phyloP scores from a whole-genome alignment of 495 filamentous ascomycete genomes.

The Penicillium silybi region DNA sequence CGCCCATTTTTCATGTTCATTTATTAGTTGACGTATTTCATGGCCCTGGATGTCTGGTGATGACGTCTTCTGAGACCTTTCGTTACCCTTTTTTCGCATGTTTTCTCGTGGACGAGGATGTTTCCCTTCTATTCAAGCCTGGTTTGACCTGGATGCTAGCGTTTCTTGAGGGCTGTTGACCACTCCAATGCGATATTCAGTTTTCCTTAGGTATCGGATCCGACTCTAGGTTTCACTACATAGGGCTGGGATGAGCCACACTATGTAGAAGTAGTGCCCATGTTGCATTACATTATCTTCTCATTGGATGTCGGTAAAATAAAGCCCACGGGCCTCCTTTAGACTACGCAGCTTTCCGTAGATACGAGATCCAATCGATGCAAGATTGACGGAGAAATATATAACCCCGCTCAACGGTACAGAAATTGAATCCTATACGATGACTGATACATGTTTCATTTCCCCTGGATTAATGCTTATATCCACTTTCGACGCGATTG shows the following conservation, averaged over 20 bases:
- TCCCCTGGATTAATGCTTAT: background rate
- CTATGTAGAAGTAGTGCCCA: background rate
- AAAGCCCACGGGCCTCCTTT: background rate
- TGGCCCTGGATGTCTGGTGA: constrained; percentile 9
- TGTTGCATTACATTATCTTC: background rate
- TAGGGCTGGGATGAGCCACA: background rate
- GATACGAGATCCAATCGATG: background rate
- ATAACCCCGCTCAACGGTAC: background rate
- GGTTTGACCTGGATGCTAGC: constrained; percentile 2
- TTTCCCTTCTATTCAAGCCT: background rate
- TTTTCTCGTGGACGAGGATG: constrained; percentile 5
- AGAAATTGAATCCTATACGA: no score
- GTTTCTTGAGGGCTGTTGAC: constrained; percentile 1
- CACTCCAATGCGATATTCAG: constrained; percentile 1
- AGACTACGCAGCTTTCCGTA: background rate
- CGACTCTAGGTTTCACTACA: background rate
- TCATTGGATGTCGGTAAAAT: background rate
- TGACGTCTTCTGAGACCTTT: constrained; percentile 14
- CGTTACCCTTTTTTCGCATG: constrained; percentile 12
- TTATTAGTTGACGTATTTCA: constrained; percentile 15
- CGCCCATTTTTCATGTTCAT: constrained; percentile 2
- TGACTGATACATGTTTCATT: no score
- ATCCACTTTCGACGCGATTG: background rate
- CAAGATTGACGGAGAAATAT: background rate
- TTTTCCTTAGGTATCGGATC: background rate